Conservation (phyloP, 108 stramenopile genomes). For the Schizochytrium sp. region DNA sequence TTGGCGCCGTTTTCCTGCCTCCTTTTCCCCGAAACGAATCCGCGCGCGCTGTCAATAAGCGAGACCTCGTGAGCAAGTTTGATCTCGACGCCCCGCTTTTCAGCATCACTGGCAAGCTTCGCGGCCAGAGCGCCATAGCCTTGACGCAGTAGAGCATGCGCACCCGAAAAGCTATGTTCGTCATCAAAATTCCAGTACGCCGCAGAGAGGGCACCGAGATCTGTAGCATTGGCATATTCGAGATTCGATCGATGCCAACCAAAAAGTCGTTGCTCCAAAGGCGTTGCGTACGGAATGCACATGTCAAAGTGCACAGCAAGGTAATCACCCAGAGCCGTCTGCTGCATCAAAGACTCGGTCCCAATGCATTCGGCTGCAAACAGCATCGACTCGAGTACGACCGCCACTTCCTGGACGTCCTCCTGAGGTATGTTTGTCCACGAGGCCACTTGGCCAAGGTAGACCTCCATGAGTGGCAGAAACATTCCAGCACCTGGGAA, state of each 20-base stretch:
- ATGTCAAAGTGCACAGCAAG: not conserved
- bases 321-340: not conserved
- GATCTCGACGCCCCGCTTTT: not conserved
- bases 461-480: not conserved
- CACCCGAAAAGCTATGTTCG: not conserved
- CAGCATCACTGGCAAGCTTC: not conserved
- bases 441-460: not conserved
- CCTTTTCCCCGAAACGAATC: not conserved
- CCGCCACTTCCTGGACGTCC: not conserved
- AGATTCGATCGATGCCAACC: not conserved
- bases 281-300: not conserved
- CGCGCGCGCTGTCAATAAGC: not conserved
- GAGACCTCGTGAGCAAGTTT: not conserved
- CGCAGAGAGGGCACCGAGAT: not conserved
- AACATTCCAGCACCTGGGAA: not conserved
- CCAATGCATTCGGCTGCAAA: not conserved
- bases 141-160: not conserved
- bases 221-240: not conserved
- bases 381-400: not conserved
- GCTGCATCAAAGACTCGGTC: not conserved
- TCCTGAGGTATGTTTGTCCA: not conserved
- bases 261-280: not conserved
- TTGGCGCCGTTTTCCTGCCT: not conserved
- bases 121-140: not conserved
- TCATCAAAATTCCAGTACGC: not conserved